phyloP scores from a whole-genome alignment of 768 basidiomycete species.

The Rubroboletus satanas region DNA sequence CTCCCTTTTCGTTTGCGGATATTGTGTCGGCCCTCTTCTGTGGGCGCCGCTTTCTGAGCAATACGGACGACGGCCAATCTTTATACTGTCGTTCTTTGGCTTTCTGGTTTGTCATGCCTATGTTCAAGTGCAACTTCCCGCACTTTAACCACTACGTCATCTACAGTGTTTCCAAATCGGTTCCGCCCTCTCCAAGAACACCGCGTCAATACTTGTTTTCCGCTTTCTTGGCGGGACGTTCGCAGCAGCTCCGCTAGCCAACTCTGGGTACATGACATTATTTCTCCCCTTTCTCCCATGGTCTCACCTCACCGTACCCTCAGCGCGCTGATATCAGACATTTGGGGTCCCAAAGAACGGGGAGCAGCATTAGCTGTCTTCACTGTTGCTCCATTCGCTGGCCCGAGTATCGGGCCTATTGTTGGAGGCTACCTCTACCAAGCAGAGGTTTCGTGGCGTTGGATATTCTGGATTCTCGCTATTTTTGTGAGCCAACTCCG shows the following conservation, averaged over 20 bases:
- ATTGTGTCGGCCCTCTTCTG: constrained; percentile 56
- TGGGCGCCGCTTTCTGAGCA: constrained; percentile 56
- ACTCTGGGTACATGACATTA: constrained; percentile 49
- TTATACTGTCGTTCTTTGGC: constrained; percentile 51
- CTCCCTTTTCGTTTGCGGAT: constrained; percentile 66
- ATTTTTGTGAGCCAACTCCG: constrained; percentile 43
- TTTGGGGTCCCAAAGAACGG: constrained; percentile 59
- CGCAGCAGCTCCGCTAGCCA: constrained; percentile 65
- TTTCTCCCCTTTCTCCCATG: constrained; percentile 1
- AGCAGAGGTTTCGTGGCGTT: constrained; percentile 51
- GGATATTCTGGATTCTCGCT: constrained; percentile 63
- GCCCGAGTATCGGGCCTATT: constrained; percentile 57
- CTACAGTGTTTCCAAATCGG: constrained; percentile 58
- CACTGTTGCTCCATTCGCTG: constrained; percentile 62
- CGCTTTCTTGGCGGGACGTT: constrained; percentile 70
- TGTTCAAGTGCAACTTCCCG: neutral
- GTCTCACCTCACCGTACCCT: neutral
- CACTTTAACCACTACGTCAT: neutral
- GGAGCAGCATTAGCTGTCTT: constrained; percentile 67
- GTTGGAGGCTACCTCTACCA: constrained; percentile 44
- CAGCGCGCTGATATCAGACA: constrained; percentile 52
- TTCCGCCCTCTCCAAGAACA: constrained; percentile 58
- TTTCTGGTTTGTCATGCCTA: constrained; percentile 42
- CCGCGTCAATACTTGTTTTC: constrained; percentile 59
- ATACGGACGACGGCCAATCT: constrained; percentile 59